Percentiles rank a stretch among this genome's conserved stretches.
Evolutionary conservation across 129 eudicot genomes (phyloP).

Genomic region (Centaurea solstitialis): DNA sequence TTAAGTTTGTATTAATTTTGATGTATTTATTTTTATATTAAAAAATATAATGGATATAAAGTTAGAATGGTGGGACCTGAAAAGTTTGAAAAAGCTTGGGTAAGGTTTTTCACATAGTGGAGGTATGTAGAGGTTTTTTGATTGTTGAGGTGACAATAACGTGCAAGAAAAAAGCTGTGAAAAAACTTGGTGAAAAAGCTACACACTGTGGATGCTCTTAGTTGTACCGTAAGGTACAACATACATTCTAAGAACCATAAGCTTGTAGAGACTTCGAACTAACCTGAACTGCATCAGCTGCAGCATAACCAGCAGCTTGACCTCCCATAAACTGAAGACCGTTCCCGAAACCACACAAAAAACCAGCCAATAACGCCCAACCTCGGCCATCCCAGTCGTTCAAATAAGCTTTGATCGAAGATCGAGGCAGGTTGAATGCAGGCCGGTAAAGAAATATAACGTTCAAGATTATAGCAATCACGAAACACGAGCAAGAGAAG

Average conservation of each 20-base stretch:
- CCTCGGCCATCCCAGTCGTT: conserved; percentile 85
- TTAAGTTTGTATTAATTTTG: too few relatives aligned
- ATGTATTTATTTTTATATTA: too few relatives aligned
- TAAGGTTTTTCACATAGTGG: too few relatives aligned
- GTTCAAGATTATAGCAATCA: conserved; percentile 64
- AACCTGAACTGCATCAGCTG: conserved; percentile 96
- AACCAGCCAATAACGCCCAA: conserved; percentile 86
- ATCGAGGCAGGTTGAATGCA: conserved; percentile 54
- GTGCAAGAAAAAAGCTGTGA: too few relatives aligned
- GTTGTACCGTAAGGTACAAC: conserved; percentile 7
- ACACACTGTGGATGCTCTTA: too few relatives aligned
- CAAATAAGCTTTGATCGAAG: conserved; percentile 66
- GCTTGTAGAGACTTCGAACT: background rate
- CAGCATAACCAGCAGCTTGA: conserved; percentile 98
- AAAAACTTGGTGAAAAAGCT: too few relatives aligned
- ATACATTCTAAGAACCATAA: conserved; percentile 6
- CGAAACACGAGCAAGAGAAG: conserved; percentile 80
- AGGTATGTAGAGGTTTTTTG: too few relatives aligned
- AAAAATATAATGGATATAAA: too few relatives aligned
- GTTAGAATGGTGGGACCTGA: too few relatives aligned
- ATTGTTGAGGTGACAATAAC: too few relatives aligned
- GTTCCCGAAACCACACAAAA: conserved; percentile 87
- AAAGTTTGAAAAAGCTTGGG: too few relatives aligned
- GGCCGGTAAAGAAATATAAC: conserved; percentile 71
- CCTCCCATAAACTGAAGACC: conserved; percentile 98